These are phyloP conservation scores for Fomitopsis betulina DNA, from an alignment of 1,284 basidiomycete species.

Conservation along the genomic window DNA sequence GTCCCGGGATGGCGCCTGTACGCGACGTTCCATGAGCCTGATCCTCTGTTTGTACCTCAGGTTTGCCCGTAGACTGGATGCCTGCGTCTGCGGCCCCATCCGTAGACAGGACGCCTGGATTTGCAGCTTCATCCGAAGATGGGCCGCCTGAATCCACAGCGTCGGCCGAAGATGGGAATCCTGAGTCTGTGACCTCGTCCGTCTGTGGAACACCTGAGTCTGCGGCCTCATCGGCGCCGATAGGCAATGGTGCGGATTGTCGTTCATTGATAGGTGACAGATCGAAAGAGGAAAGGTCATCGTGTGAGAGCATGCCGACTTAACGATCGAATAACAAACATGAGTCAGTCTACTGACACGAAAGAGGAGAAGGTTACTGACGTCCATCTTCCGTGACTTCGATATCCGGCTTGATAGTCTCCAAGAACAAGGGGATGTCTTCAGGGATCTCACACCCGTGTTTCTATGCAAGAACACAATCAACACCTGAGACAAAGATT, in stretches of 20 bases:
- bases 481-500: neutral
- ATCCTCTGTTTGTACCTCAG: neutral
- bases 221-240: neutral
- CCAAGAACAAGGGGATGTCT: conserved; percentile 15
- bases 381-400: conserved; percentile 20
- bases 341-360: neutral
- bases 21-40: neutral
- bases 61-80: neutral
- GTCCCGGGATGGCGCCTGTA: neutral
- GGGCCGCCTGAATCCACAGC: no score
- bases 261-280: neutral
- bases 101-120: no score
- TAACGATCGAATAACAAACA: neutral
- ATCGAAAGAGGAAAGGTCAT: neutral
- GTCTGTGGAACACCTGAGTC: neutral
- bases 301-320: conserved; percentile 15
- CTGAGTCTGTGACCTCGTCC: no score
- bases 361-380: neutral
- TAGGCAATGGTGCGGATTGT: neutral
- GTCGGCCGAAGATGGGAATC: neutral
- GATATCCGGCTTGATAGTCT: conserved; percentile 12
- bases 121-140: neutral
- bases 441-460: conserved; percentile 15
- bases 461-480: neutral
- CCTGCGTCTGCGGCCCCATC: neutral